These are phyloP conservation scores for Pyronema omphalodes DNA, from an alignment of 495 filamentous ascomycete species.

Conservation along the genomic window DNA sequence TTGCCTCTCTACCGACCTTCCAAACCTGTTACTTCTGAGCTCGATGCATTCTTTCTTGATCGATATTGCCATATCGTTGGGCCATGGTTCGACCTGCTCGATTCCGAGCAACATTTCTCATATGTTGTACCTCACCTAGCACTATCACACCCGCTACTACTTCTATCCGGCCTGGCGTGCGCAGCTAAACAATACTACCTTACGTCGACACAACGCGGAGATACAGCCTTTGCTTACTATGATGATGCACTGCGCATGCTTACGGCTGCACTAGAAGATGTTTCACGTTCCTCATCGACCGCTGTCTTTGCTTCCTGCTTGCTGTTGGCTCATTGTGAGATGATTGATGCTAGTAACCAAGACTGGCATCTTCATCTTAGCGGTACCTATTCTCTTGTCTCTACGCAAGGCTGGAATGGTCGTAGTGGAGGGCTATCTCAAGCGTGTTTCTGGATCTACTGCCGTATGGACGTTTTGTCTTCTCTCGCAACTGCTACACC, in stretches of 20 bases:
- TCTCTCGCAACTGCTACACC: background rate
- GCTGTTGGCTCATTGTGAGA: slow-evolving; percentile 38
- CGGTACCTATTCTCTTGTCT: background rate
- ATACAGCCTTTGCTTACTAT: slow-evolving; percentile 1
- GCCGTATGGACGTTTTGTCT: slow-evolving; percentile 1
- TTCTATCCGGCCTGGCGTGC: background rate
- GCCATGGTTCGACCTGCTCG: slow-evolving; percentile 2
- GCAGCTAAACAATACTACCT: slow-evolving; percentile 1
- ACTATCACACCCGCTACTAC: background rate
- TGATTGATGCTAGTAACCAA: slow-evolving; percentile 22
- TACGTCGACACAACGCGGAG: background rate
- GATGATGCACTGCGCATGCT: slow-evolving; percentile 1
- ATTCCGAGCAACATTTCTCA: background rate
- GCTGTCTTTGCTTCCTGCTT: slow-evolving; percentile 48
- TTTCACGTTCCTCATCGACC: slow-evolving; percentile 28
- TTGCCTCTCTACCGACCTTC: background rate
- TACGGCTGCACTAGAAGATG: background rate
- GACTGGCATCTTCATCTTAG: slow-evolving; percentile 16
- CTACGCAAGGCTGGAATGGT: background rate
- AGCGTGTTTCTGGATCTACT: slow-evolving; percentile 4
- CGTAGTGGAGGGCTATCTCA: background rate
- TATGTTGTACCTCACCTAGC: slow-evolving; percentile 2
- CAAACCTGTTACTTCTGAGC: background rate
- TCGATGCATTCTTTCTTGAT: slow-evolving; percentile 1
- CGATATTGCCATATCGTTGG: slow-evolving; percentile 1